These are phyloP conservation scores for Physcomitrellopsis africana DNA, from an alignment of 225 moss, liverwort and hornwort genomes.

Conservation along the genomic window DNA sequence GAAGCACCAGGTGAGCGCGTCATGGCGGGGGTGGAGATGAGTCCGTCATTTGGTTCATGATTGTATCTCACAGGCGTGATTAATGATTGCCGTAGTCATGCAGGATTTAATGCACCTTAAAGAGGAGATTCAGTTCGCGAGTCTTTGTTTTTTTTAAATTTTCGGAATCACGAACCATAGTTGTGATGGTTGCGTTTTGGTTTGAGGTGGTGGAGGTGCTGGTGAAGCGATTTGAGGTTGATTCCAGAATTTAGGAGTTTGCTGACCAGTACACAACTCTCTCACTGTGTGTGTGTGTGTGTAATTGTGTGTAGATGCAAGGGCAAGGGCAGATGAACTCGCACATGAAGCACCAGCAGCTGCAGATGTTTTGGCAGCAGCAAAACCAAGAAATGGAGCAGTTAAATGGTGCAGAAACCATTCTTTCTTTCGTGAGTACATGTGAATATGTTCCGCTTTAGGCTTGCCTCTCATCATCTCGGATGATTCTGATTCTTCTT, in stretches of 20 bases:
- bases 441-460: neutral
- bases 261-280: neutral
- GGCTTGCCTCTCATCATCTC: slow-evolving; percentile 14
- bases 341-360: slow-evolving; percentile 79
- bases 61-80: neutral
- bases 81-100: slow-evolving; percentile 27
- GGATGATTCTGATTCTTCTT: slow-evolving; percentile 17
- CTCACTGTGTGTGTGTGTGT: neutral
- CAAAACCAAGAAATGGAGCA: slow-evolving; percentile 96
- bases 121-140: neutral
- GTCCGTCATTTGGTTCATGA: neutral
- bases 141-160: neutral
- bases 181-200: neutral
- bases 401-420: slow-evolving; percentile 61
- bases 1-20: slow-evolving; percentile 19
- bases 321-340: slow-evolving; percentile 61
- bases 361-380: slow-evolving; percentile 86
- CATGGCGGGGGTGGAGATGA: neutral
- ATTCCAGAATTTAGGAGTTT: slow-evolving; percentile 5
- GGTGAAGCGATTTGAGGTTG: neutral
- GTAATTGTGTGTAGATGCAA: slow-evolving; percentile 46
- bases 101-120: neutral
- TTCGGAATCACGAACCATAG: slow-evolving; percentile 3
- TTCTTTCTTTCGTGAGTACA: slow-evolving; percentile 3
- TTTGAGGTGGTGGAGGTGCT: slow-evolving; percentile 23